Evolutionary conservation across 768 basidiomycete genomes (phyloP).

Genomic region (Mrakia hoshinonis): DNA sequence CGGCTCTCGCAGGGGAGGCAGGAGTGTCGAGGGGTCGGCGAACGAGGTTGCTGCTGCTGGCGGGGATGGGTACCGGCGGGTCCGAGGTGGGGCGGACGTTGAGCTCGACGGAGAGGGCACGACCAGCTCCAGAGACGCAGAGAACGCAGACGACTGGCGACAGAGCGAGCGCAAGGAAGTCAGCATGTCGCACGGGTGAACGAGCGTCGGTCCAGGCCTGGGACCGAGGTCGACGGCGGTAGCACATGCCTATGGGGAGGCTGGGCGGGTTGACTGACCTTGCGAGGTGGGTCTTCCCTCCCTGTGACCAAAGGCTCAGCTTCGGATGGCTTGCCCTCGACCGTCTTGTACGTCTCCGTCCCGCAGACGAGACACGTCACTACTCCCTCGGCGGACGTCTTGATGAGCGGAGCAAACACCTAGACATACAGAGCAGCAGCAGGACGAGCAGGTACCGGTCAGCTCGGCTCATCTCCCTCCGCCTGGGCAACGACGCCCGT

Average conservation of each 20-base stretch:
- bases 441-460: background rate
- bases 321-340: background rate
- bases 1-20: slow-evolving; percentile 37
- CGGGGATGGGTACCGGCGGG: slow-evolving; percentile 30
- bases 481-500: too few relatives aligned
- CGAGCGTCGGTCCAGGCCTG: too few relatives aligned
- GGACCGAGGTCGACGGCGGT: too few relatives aligned
- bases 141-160: background rate
- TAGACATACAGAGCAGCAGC: background rate
- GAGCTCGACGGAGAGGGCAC: background rate
- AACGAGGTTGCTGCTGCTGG: slow-evolving; percentile 22
- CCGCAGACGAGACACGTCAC: background rate
- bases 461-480: background rate
- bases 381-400: background rate
- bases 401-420: background rate
- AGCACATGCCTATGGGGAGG: too few relatives aligned
- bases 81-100: background rate
- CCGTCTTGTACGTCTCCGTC: background rate
- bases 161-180: background rate
- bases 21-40: slow-evolving; percentile 15
- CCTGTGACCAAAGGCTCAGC: background rate
- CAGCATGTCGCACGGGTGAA: background rate
- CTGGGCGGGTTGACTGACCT: too few relatives aligned
- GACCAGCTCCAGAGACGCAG: background rate
- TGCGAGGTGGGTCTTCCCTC: too few relatives aligned